A percentile compares a stretch with the other conserved stretches of the same genome.
phyloP scores from a whole-genome alignment of 202 grass and related monocot species.

The Schoenoplectus tabernaemontani region DNA sequence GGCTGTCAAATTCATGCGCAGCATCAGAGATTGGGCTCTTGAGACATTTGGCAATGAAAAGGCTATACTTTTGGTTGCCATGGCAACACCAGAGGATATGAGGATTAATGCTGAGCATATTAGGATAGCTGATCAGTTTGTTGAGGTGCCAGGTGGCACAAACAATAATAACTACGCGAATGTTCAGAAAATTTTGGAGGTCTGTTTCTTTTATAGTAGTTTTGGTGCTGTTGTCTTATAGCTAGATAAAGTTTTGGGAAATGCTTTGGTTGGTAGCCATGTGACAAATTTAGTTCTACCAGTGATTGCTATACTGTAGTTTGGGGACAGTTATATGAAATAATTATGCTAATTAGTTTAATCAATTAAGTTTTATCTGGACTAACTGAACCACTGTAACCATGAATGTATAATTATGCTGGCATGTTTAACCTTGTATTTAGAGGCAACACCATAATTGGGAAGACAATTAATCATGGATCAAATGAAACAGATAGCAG shows the following conservation, averaged over 20 bases:
- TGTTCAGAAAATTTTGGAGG: slow-evolving; percentile 93
- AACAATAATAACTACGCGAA: slow-evolving; percentile 98
- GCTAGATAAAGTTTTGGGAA: neutral
- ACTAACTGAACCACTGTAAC: neutral
- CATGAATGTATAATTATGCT: neutral
- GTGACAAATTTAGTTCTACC: neutral
- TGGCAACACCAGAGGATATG: slow-evolving; percentile 98
- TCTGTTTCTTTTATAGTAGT: slow-evolving; percentile 25
- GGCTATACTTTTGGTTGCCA: slow-evolving; percentile 84
- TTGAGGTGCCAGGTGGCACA: slow-evolving; percentile 92
- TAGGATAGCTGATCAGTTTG: slow-evolving; percentile 89
- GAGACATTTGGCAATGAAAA: slow-evolving; percentile 91
- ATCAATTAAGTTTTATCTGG: neutral
- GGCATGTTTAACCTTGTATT: neutral
- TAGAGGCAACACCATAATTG: neutral
- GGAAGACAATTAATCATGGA: neutral
- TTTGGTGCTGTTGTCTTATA: neutral
- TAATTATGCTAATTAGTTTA: neutral
- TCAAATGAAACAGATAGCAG: slow-evolving; percentile 53
- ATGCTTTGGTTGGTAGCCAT: neutral
- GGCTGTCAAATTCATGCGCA: slow-evolving; percentile 90
- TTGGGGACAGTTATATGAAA: neutral
- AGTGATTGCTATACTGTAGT: neutral
- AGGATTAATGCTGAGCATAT: slow-evolving; percentile 98
- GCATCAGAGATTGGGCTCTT: slow-evolving; percentile 75